Percentiles rank a stretch among this genome's conserved stretches.
phyloP scores from a whole-genome alignment of 345 rosid species.

The Corchorus olitorius region DNA sequence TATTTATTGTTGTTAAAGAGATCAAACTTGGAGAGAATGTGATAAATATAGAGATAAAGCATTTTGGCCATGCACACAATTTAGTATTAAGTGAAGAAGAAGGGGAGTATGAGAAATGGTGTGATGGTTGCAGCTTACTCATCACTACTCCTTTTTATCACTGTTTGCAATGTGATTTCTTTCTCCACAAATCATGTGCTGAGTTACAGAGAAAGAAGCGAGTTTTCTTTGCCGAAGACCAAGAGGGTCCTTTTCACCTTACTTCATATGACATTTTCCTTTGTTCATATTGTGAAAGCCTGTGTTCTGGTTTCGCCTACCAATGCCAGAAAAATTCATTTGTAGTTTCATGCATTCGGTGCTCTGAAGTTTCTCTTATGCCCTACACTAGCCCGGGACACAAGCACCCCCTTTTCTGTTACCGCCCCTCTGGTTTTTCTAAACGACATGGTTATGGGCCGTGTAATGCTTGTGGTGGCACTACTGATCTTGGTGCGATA shows the following conservation, averaged over 20 bases:
- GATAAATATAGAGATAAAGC: constrained; percentile 10
- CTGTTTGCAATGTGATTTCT: constrained; percentile 26
- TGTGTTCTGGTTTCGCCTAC: no score
- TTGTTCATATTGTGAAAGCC: not conserved
- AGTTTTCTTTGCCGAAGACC: not conserved
- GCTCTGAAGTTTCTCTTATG: not conserved
- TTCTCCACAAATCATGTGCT: not conserved
- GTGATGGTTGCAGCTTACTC: not conserved
- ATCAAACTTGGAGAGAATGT: not conserved
- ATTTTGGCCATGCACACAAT: constrained; percentile 27
- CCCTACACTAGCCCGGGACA: not conserved
- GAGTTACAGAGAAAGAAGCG: not conserved
- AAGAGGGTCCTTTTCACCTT: not conserved
- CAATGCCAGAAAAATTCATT: no score
- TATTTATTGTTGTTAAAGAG: constrained; percentile 1
- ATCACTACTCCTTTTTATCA: not conserved
- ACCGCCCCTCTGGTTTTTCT: no score
- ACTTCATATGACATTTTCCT: not conserved
- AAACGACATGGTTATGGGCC: no score
- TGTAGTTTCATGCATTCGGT: not conserved
- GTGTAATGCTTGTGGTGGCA: not conserved
- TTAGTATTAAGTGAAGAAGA: not conserved
- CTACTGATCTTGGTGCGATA: not conserved
- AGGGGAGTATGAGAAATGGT: not conserved
- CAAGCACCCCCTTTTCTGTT: not conserved